These are phyloP conservation scores for Aspergillus amoenus DNA, from an alignment of 2,329 filamentous ascomycete genomes.

Conservation along the genomic window DNA sequence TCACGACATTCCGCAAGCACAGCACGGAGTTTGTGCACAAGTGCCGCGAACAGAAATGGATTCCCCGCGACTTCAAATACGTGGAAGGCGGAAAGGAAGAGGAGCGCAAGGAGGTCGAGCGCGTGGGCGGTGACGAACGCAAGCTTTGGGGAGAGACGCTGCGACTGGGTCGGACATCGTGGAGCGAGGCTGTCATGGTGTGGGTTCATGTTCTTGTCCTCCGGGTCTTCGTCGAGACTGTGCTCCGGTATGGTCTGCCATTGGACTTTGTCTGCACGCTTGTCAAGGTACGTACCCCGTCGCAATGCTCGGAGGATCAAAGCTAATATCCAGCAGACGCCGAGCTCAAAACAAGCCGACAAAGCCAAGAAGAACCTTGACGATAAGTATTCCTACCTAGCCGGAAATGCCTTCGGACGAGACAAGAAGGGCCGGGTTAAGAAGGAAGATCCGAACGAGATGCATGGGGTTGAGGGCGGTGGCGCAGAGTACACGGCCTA, in stretches of 20 bases:
- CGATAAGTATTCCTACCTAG: constrained; percentile 82
- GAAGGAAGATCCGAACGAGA: constrained; percentile 87
- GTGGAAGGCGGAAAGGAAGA: constrained; percentile 86
- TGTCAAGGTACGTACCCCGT: constrained; percentile 65
- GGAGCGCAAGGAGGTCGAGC: constrained; percentile 82
- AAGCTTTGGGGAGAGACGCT: constrained; percentile 92
- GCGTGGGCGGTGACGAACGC: constrained; percentile 78
- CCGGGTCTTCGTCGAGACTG: constrained; percentile 94
- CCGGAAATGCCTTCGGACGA: constrained; percentile 86
- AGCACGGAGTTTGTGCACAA: constrained; percentile 86
- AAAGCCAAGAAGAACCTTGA: constrained; percentile 81
- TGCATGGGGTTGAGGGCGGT: constrained; percentile 70
- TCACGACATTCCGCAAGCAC: constrained; percentile 92
- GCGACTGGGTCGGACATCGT: constrained; percentile 82
- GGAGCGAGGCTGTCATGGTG: constrained; percentile 93
- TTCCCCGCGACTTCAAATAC: constrained; percentile 90
- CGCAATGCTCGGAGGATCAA: neutral
- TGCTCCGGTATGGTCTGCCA: constrained; percentile 91
- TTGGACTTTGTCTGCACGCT: constrained; percentile 84
- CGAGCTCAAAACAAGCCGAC: constrained; percentile 69
- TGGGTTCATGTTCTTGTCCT: constrained; percentile 91
- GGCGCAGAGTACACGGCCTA: constrained; percentile 89
- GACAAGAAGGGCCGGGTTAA: constrained; percentile 92
- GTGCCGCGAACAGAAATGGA: constrained; percentile 90
- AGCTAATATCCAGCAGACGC: constrained; percentile 62